Base-by-base conservation (phyloP, 2,329 filamentous ascomycete species). In the Tricladium varicosporioides region DNA sequence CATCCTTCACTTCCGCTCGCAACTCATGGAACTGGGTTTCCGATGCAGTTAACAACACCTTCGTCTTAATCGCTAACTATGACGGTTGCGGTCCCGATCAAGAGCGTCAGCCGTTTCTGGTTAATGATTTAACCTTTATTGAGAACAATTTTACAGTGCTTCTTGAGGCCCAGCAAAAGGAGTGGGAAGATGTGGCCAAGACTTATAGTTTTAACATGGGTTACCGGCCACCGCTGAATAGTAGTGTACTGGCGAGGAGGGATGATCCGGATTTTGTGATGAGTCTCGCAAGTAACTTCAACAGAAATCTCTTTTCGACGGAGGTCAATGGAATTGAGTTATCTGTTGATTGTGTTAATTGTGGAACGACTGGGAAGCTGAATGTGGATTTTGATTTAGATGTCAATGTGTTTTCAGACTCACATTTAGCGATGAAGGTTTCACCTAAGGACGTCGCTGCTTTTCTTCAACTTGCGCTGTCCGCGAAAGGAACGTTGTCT, bases 1-100 rank as follows among this genome's bases (percentile, higher is more conserved):
- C 31, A 10, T 18, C 48, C 48, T 51, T 51, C 22, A 40, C 48
- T 8, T 51, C 36, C 32, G 48, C 48, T 1, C 36, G 42, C 36
- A 32, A 40, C 32, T 32, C 48, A 18, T 51, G 48, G 48, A 51
- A 51, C 15, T 40, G 32, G 32, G 48, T 40, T 18, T 40, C 31
- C 48, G 48, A 51, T 18, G 48, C 32, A 36, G 48, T 51, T 10
- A 51, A 51, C 48, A 51, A 51, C 16, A 40, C 48, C 48, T 51
- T 51, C n/a, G 32, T 51, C 10, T n/a, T 51, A 19, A 36, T 51
- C 15, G 48, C 31, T 13, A 51, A 51, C n/a, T 42, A 51, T 11
- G 48, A 51, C 2, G 48, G 48, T 7, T 51, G 48, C 16, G 32
- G 48, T 8, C 31, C 16, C 9, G 48, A 51, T 8, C 48, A 42